These are phyloP conservation scores for Suillus hirtellus DNA, from an alignment of 768 basidiomycete genomes.

Conservation along the genomic window DNA sequence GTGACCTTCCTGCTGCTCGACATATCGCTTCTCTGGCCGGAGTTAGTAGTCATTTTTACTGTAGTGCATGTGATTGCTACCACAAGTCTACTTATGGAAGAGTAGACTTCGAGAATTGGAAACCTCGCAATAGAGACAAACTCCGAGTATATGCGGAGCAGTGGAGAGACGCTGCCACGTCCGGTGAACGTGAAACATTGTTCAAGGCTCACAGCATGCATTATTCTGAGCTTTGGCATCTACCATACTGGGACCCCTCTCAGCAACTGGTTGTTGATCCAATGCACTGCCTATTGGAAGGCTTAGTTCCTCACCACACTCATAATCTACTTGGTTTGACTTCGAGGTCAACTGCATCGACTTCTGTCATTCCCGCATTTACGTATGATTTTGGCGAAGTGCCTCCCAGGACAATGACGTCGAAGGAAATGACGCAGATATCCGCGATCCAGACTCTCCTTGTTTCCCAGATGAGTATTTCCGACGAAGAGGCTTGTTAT, in stretches of 20 bases:
- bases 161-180: too few species aligned
- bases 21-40: too few species aligned
- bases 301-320: background rate
- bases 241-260: too few species aligned
- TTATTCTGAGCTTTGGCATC: too few species aligned
- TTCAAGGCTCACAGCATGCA: too few species aligned
- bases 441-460: constrained; percentile 12
- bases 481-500: too few species aligned
- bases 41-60: too few species aligned
- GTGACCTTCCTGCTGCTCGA: too few species aligned
- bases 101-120: constrained; percentile 17
- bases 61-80: too few species aligned
- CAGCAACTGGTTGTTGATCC: constrained; percentile 25
- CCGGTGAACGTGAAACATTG: too few species aligned
- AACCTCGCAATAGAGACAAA: constrained; percentile 10
- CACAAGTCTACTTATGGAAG: too few species aligned
- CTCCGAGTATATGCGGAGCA: too few species aligned
- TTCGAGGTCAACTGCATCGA: background rate
- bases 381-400: background rate
- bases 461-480: background rate
- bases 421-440: constrained; percentile 1
- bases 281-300: constrained; percentile 39
- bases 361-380: background rate
- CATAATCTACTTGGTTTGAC: constrained; percentile 11
- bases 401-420: background rate